Percentiles rank a stretch among this genome's conserved stretches.
Evolutionary conservation across 2,329 filamentous ascomycete genomes (phyloP).

Genomic region (Elsinoe arachidis): DNA sequence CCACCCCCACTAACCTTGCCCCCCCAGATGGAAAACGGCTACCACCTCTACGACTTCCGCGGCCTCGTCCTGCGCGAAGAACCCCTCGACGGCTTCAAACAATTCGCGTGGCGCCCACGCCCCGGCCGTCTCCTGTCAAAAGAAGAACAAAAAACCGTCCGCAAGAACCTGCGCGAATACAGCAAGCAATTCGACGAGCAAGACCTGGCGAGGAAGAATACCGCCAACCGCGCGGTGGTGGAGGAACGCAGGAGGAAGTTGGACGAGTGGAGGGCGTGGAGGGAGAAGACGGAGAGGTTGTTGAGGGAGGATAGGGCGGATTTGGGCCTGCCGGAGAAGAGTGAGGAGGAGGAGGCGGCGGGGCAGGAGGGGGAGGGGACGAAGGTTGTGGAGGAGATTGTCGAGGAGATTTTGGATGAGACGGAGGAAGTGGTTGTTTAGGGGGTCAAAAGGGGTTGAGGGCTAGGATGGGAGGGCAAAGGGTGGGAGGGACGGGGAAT

Average conservation of each 20-base stretch:
- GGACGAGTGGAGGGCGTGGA: slow-evolving; percentile 83
- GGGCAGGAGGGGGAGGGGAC: slow-evolving; percentile 43
- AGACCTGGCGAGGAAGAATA: slow-evolving; percentile 85
- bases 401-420: slow-evolving; percentile 86
- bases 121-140: slow-evolving; percentile 85
- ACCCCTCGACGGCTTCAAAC: slow-evolving; percentile 93
- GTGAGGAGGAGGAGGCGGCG: slow-evolving; percentile 52
- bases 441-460: neutral
- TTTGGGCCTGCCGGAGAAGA: slow-evolving; percentile 57
- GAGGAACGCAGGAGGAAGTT: slow-evolving; percentile 75
- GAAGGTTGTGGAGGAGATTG: slow-evolving; percentile 62
- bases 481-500: neutral
- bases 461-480: neutral
- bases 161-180: slow-evolving; percentile 98
- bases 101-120: slow-evolving; percentile 88
- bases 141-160: slow-evolving; percentile 94
- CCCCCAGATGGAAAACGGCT: slow-evolving; percentile 91
- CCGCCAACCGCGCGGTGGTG: slow-evolving; percentile 87
- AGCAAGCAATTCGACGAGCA: slow-evolving; percentile 90
- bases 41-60: slow-evolving; percentile 95
- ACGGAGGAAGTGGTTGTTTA: slow-evolving; percentile 63
- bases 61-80: slow-evolving; percentile 85
- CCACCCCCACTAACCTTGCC: slow-evolving; percentile 13
- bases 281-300: slow-evolving; percentile 63
- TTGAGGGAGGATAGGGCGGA: slow-evolving; percentile 61